Percentiles rank a stretch among this genome's conserved stretches.
Conservation (phyloP, 2,329 filamentous ascomycete genomes). For the Colletotrichum theobromicola region DNA sequence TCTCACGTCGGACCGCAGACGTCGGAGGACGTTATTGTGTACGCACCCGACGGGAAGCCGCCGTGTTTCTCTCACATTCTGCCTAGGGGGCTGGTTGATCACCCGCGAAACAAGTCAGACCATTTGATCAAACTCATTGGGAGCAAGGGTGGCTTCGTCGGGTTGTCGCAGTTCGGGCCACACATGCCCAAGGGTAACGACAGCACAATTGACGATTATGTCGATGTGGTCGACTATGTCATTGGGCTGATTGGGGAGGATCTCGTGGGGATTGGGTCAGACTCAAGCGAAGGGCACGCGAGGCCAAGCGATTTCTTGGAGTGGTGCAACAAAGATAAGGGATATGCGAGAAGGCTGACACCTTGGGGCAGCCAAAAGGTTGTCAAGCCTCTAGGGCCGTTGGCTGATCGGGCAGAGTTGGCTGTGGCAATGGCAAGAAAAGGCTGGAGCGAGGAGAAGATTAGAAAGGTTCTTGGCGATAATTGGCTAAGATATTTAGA, state of each 20-base stretch:
- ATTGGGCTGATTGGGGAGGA: slow-evolving; percentile 40
- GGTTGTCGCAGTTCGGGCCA: slow-evolving; percentile 41
- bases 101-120: slow-evolving; percentile 43
- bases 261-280: slow-evolving; percentile 40
- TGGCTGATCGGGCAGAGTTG: slow-evolving; percentile 32
- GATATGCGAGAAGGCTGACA: slow-evolving; percentile 40
- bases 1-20: slow-evolving; percentile 39
- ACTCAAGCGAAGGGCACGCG: slow-evolving; percentile 42
- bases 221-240: slow-evolving; percentile 42
- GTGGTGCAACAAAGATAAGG: slow-evolving; percentile 46
- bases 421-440: slow-evolving; percentile 41
- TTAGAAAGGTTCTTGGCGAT: slow-evolving; percentile 41
- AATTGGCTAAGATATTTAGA: slow-evolving; percentile 43
- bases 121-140: slow-evolving; percentile 39
- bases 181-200: slow-evolving; percentile 45
- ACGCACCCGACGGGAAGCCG: slow-evolving; percentile 38
- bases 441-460: slow-evolving; percentile 41
- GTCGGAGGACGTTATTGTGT: slow-evolving; percentile 37
- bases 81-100: slow-evolving; percentile 37
- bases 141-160: slow-evolving; percentile 41
- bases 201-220: slow-evolving; percentile 45
- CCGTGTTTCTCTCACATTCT: slow-evolving; percentile 45
- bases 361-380: slow-evolving; percentile 45
- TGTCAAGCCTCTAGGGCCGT: slow-evolving; percentile 40
- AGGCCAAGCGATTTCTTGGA: slow-evolving; percentile 43